Evolutionary conservation across 176 grass and related monocot species (phyloP), one percentile per base, ranked within the genome.

Genomic region (Leersia perrieri): DNA sequence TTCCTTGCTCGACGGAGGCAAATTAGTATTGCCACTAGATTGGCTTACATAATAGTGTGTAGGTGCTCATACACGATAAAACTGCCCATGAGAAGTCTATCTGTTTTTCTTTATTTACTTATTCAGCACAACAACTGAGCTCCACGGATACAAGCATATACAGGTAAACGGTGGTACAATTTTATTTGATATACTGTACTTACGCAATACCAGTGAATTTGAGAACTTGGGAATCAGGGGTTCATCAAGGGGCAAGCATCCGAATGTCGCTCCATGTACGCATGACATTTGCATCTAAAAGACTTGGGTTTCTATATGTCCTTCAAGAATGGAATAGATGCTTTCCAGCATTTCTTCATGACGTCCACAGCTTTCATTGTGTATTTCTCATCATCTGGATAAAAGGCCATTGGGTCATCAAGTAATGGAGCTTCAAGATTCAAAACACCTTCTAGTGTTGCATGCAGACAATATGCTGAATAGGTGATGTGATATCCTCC

Each of bases 401-500:
- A 97, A 66, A 86, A 91, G 5, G 92, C 92, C 26, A 98, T 69
- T 4, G 95, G 95, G 84, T 98, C 92, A 16, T 90, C 84, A 29
- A 98, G 74, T 11, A 93, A 82, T 1, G 86, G 77, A 11, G 88
- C 61, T 35, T 79, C 39, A 67, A 98, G 63, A 72, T 85, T 80
- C 44, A 91, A 26, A 74, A 91, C 90, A 35, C 95, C 95, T 84
- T 98, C 95, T 61, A 98, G 29, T 11, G 86, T 94, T 26, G 88
- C 95, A 61, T 94, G 92, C 23, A 94, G 87, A 73, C 95, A 97
- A 22, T 97, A 94, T 53, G 95, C 95, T 35, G 95, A 94, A 62
- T 94, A 97, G 57, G 33, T 97, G 33, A 91, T 58, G 73, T 97
- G 95, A 60, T 97, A 97, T 5, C 95, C 90, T 27, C 95, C 90